Evolutionary conservation across 345 rosid species (phyloP), one percentile per base, ranked within the genome.

Genomic region (Hibiscus trionum): DNA sequence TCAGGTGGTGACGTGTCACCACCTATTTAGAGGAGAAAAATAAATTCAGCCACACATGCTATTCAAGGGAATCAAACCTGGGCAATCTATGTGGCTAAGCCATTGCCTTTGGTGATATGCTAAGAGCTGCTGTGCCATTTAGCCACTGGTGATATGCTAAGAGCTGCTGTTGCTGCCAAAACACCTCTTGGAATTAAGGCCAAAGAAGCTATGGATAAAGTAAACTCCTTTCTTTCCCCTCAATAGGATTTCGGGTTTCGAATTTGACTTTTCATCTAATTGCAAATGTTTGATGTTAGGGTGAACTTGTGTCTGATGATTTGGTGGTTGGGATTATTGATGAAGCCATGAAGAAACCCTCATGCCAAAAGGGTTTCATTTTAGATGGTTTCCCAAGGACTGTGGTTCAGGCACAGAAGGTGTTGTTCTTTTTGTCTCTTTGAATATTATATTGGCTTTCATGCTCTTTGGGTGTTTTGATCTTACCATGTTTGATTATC

Each of bases 141-240:
- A 87, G 94, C 98, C 63, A 90, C 98, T 15, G 98, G 98, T 47
- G 98, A 93, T 77, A 93, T 93, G 98, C 77, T 93, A 73, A 86
- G 98, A 88, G 93, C 98, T 70, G 94, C 98, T 72, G 97, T 87
- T 75, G 82, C 90, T 76, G 91, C 94, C 35, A 91, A 91, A 80
- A 93, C 96, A 4, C 91, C 97, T 79, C 93, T 93, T 73, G 98
- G 98, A 21, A 65, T 93, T 71, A 93, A 91, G 85, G 97, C 98
- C 33, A 91, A 93, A 80, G 98, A 93, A 80, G 93, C 98, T 58
- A 93, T 93, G 97, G 89, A 93, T 56, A 93, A 91, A 84, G 98
- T 93, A 65, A 59, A 16, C 52, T 55, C 61, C 46, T 11, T 19
- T 39, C 49, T 47, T n/a, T 56, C 19, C 61, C 57, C 4, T 7